Evolutionary conservation across 208 protist genomes (phyloP), one percentile per base, ranked within the genome.

Genomic region (Trypanosoma platydactyli): DNA sequence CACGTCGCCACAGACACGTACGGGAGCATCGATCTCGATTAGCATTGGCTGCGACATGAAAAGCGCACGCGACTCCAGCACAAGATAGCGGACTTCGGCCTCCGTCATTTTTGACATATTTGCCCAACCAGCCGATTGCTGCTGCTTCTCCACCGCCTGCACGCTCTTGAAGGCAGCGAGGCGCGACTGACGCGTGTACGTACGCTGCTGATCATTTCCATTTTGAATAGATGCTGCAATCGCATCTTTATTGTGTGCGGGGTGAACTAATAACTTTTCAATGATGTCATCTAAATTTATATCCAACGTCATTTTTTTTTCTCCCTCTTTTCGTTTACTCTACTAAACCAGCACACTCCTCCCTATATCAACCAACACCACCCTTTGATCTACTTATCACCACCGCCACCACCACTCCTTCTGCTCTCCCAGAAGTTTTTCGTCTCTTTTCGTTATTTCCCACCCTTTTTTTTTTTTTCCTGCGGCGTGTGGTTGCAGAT

Each of bases 1-100:
- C 9, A 98, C 98, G 81, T 99, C 99, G n/a, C 98, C 92, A 71
- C 86, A 93, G 33, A 97, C 82, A 30, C 88, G 85, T 29, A 97
- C 91, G 0, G 92, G 92, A 13, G 89, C 80, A 22, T 79, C 81
- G 30, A 97, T 89, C 64, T 97, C 90, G 64, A 97, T 54, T 3
- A 97, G 83, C 76, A 89, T 90, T 12, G 90, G 88, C 79, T 97
- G 92, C 22, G 80, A 81, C 80, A 94, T 93, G 54, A 97, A 94
- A 5, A 96, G 38, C 70, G 87, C 77, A 13, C 88, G 84, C 18
- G 77, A 76, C 59, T 83, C 75, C 69, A 94, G 73, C n/a, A 95
- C 81, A 16, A 95, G 80, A 51, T 81, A 76, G 20, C 77, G 50
- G 12, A 95, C 78, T 71, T 97, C 92, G 16, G 69, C 75, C 73